Evolutionary conservation across 345 rosid species (phyloP), one percentile per base, ranked within the genome.

Genomic region (Trapa bicornis): DNA sequence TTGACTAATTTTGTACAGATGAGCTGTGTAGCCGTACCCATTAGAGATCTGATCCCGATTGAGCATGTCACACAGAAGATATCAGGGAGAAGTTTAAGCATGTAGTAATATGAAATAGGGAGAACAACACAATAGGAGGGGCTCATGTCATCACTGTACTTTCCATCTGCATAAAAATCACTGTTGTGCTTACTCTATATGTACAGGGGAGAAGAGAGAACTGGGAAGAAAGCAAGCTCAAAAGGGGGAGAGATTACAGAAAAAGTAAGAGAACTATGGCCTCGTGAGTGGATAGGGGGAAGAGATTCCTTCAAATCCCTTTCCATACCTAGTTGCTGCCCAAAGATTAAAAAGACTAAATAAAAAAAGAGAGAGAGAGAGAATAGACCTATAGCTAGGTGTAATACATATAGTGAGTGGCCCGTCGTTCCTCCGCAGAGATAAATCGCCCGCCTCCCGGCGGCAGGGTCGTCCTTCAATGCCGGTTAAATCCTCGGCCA

Each of bases 261-360:
- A 7, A 37, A 53, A 37, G 1, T 36, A 39, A 37, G 22, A 37
- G 36, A 37, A 65, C 64, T 37, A 67, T 39, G 64, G 67, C 50
- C 64, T 6, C 10, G 71, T 50, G 11, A 68, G 17, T 35, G 50
- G 73, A 37, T 29, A 39, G 63, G 41, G 63, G 45, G 65, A 66
- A 65, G 74, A 73, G 67, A 75, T 77, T 74, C 74, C 67, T 62
- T 66, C 70, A 37, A 22, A 29, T 47, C 68, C 35, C 73, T 68
- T 72, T 65, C 57, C 54, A 13, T 69, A 56, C 77, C 67, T 65
- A 71, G 48, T 67, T 29, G 68, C 65, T 54, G 65, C 47, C 60
- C 6, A 62, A 58, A 68, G 15, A 66, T 66, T 13, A 68, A 17
- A 68, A 41, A 67, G 16, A 4, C 14, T 33, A 60, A 56, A 57